These are phyloP conservation scores for Quercus tomentella DNA, from an alignment of 331 rosid species.

Conservation along the genomic window DNA sequence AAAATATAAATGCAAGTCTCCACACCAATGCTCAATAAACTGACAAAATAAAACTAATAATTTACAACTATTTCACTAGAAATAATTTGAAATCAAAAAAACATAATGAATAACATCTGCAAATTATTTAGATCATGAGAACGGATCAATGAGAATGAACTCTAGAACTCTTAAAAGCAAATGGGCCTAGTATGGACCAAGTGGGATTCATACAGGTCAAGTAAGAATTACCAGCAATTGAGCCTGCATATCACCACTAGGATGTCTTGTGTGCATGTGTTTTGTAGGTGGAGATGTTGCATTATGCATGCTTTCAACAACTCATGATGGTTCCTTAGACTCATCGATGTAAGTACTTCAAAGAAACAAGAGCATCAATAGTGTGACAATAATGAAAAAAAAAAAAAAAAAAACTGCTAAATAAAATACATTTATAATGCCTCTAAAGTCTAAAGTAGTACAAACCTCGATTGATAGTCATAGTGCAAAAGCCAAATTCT, in stretches of 20 bases:
- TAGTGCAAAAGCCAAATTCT: background rate
- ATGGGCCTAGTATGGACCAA: background rate
- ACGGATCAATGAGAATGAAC: too few species aligned
- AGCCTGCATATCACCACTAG: background rate
- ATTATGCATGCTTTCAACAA: background rate
- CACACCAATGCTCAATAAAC: background rate
- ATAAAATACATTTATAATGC: background rate
- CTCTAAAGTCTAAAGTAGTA: background rate
- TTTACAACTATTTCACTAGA: background rate
- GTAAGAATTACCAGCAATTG: background rate
- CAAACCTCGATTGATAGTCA: background rate
- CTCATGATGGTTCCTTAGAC: background rate
- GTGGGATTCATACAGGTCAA: background rate
- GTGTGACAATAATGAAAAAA: background rate
- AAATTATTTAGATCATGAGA: too few species aligned
- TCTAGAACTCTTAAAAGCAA: too few species aligned
- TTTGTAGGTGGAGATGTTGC: too few species aligned
- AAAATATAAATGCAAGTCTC: background rate
- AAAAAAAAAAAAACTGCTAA: background rate
- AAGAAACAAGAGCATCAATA: background rate
- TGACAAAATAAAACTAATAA: background rate
- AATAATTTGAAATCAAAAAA: background rate
- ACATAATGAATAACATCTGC: background rate
- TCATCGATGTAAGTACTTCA: background rate
- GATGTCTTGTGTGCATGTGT: background rate